A percentile compares a stretch with the other conserved stretches of the same genome.
phyloP scores from a whole-genome alignment of 2,329 filamentous ascomycete genomes.

The Mariannaea sp. region DNA sequence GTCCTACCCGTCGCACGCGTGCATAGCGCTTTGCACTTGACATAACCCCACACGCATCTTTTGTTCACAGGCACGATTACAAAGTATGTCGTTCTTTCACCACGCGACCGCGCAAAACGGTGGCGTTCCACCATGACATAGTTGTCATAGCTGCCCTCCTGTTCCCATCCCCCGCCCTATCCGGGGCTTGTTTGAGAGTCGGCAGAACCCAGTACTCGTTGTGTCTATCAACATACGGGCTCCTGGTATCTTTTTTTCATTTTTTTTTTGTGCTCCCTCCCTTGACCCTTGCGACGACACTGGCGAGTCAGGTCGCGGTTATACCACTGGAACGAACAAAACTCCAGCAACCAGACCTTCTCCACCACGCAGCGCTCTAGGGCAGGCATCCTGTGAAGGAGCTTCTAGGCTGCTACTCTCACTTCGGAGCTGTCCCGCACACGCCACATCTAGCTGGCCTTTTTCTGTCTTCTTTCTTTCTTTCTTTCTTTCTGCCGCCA shows the following conservation, averaged over 20 bases:
- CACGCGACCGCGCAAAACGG: conserved; percentile 7
- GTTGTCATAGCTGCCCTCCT: conserved; percentile 16
- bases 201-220: conserved; percentile 16
- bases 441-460: conserved; percentile 2
- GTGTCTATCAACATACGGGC: too few species aligned
- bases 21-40: not conserved
- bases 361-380: not conserved
- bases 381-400: not conserved
- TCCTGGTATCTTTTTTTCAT: not conserved
- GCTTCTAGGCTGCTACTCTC: not conserved
- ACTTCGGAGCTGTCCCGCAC: conserved; percentile 4
- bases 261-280: not conserved
- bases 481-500: conserved; percentile 2
- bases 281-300: conserved; percentile 28
- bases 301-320: conserved; percentile 12
- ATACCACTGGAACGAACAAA: conserved; percentile 5
- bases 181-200: too few species aligned
- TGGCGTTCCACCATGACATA: conserved; percentile 35
- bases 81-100: not conserved
- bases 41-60: conserved; percentile 1
- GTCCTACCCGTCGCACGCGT: not conserved
- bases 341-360: conserved; percentile 3
- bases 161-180: conserved; percentile 13
- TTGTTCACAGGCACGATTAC: not conserved
- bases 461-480: not conserved